Evolutionary conservation across 2,329 filamentous ascomycete species (phyloP).

Genomic region (Pleochaeta shiraiana): DNA sequence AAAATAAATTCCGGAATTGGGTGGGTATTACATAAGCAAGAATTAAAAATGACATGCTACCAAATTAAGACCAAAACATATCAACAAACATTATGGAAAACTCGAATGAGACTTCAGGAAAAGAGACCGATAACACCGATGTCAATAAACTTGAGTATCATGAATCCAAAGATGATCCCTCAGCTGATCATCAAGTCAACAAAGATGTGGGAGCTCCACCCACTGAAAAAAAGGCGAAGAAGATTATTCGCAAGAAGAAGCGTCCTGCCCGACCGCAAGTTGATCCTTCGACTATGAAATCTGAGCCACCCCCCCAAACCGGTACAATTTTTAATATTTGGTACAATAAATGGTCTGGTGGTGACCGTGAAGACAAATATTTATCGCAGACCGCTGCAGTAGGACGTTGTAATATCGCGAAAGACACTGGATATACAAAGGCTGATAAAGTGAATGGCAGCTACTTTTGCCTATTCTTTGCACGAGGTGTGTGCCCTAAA

Average conservation of each 20-base stretch:
- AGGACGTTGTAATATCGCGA: constrained; percentile 68
- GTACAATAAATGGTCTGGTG: constrained; percentile 98
- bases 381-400: constrained; percentile 63
- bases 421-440: constrained; percentile 57
- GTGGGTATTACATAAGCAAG: too few species aligned
- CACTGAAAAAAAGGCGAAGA: constrained; percentile 45
- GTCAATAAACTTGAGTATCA: neutral
- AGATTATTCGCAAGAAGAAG: constrained; percentile 79
- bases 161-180: neutral
- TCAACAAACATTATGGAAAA: neutral
- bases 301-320: constrained; percentile 74
- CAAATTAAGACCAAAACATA: neutral
- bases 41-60: neutral
- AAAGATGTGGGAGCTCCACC: too few species aligned
- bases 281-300: constrained; percentile 61
- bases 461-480: constrained; percentile 88
- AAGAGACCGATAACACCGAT: neutral
- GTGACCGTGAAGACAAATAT: constrained; percentile 83
- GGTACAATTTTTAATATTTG: constrained; percentile 96
- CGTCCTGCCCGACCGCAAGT: constrained; percentile 79
- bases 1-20: neutral
- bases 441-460: constrained; percentile 57
- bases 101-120: neutral
- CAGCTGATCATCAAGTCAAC: neutral
- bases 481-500: constrained; percentile 59